Base-by-base conservation (phyloP, 768 basidiomycete genomes). In the Leccinum longicurvipes region DNA sequence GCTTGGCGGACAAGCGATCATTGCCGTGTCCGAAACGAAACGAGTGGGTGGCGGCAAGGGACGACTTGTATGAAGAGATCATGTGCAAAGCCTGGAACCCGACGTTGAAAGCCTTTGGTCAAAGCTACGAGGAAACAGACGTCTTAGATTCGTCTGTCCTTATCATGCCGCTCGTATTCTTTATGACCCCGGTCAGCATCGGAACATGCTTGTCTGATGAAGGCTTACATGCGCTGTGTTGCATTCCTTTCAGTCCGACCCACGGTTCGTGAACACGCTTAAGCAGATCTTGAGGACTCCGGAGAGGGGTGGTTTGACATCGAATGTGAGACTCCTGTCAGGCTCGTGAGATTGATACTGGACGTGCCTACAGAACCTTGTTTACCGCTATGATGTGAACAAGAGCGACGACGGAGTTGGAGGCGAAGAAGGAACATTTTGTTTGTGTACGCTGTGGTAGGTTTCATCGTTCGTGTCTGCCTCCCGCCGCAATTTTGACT, bases 341-440 rank as follows among this genome's bases (percentile, higher is more conserved):
- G 2, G 1, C 49, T 46, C 50, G 32, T 53, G n/a, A 27, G 27
- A 15, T 59, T 12, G 14, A 47, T 41, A 15, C 50, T 59, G 39
- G 60, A 57, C 17, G 5, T 51, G 7, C 47, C 15, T 21, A n/a
- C 60, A 92, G 89, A 87, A 86, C 62, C 80, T 93, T 10, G 89
- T 93, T 6, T 96, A 89, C 67, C 85, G 95, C 8, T 98, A 98
- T 70, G 93, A 98, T 67, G 86, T 89, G 12, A 74, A 70, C 24
- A 89, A 89, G 68, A 85, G 91, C 0, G 87, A 90, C 55, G 96
- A 98, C 63, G 96, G 96, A 7, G 93, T 98, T 12, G 95, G 96
- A 2, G 94, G 95, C 1, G 92, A 96, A 60, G 95, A 97, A 72
- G 95, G 95, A 2, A 94, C 91, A 0, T 97, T 98, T 73, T 92